Percentiles rank a stretch among this genome's conserved stretches.
These are phyloP conservation scores for Carex pumila DNA, from an alignment of 176 grass and related monocot genomes.

Conservation along the genomic window DNA sequence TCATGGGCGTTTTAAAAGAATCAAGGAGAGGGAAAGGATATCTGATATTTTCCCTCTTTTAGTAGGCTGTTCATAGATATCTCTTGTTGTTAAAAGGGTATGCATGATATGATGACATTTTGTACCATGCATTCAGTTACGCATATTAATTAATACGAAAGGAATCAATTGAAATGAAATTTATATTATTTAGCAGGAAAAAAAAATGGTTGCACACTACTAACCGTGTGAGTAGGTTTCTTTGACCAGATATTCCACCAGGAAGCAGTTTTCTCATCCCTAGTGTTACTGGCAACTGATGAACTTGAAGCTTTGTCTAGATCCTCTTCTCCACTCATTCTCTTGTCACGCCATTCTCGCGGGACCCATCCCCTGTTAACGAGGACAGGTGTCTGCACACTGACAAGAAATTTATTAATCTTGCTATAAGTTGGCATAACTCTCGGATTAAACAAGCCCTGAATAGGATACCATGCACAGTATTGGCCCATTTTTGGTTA, in stretches of 20 bases:
- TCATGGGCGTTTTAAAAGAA: not conserved
- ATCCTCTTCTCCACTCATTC: constrained; percentile 27
- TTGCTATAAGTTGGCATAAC: constrained; percentile 1
- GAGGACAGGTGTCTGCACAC: constrained; percentile 71
- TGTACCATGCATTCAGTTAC: not conserved
- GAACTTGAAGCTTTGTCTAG: constrained; percentile 30
- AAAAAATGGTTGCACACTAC: constrained; percentile 15
- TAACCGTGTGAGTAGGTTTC: constrained; percentile 41
- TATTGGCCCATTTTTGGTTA: not conserved
- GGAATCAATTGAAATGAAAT: not conserved
- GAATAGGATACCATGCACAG: not conserved
- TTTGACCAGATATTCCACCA: constrained; percentile 97
- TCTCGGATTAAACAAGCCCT: not conserved
- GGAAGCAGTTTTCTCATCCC: constrained; percentile 33
- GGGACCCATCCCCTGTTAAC: constrained; percentile 99
- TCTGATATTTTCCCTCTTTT: not conserved
- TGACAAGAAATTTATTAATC: constrained; percentile 61
- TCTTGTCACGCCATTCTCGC: constrained; percentile 65
- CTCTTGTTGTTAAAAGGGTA: not conserved
- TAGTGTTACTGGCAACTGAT: constrained; percentile 14
- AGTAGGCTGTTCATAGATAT: not conserved
- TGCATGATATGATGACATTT: not conserved
- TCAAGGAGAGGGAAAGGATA: not conserved
- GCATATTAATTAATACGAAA: not conserved
- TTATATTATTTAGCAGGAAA: not conserved